Evolutionary conservation across 75 land plant species (phyloP), one percentile per base, ranked within the genome.

Genomic region (Chamaecyparis obtusa): DNA sequence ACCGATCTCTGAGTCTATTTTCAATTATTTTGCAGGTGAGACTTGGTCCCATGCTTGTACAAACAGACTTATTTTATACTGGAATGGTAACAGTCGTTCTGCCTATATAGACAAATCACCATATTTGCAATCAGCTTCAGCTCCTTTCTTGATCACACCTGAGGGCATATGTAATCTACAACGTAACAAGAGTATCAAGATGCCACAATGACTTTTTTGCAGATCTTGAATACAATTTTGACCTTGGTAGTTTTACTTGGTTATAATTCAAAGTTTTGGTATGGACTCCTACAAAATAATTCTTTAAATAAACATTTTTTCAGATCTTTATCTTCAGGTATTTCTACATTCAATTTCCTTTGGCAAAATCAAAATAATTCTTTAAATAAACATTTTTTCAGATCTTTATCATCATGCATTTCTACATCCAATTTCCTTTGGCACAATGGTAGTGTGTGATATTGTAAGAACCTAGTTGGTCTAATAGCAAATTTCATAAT

Each of bases 31-130:
- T 79, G 49, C 91, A 98, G 99, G 99, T 87, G 99, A 98, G 85
- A 98, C 94, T 89, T 98, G 99, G 99, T 93, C 99, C 15, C 99
- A 97, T 89, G 93, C 97, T 24, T 95, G 96, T 85, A 98, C 99
- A 72, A 98, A 98, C 89, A 90, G 99, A 60, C 35, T 98, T 64
- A 94, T 98, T 83, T 88, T 98, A 57, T 93, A 93, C 86, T 98
- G 99, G 99, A 92, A 93, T 32, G 94, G 92, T 51, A 86, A 89
- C 89, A 94, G 91, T 39, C 92, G 99, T 13, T 85, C 89, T 90
- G 99, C 99, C 15, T 92, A 91, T 87, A 87, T 98, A 64, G 95
- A 93, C 86, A 98, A 98, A 88, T 98, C 99, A 57, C 95, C 99
- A 35, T 95, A 95, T 55, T 88, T 97, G 43, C 92, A 84, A 35